Base-by-base conservation (phyloP, 352 stramenopile species). In the Globisporangium nodosum region DNA sequence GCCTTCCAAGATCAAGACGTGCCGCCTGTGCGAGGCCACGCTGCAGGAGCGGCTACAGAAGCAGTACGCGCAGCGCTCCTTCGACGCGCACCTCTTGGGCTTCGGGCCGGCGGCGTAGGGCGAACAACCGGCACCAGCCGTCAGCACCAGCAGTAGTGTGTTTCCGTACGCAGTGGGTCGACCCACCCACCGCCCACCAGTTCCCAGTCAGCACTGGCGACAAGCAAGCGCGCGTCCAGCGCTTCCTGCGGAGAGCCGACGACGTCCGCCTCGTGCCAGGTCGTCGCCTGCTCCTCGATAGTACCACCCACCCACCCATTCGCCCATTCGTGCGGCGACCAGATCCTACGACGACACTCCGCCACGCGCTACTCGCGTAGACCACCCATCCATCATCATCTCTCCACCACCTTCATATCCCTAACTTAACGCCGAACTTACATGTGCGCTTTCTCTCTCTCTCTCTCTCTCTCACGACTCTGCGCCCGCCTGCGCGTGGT, bases 21-120 rank as follows among this genome's bases (percentile, higher is more conserved):
- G 82, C 43, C 76, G 72, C 21, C 53, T 81, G 16, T 92, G 82
- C 60, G 79, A 87, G 54, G 66, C 73, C 5, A 56, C 87, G 15
- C 76, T 92, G 21, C 56, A 74, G 24, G 82, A 92, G 54, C 74
- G 72, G 37, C 70, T 78, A 50, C 71, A 73, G 58, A 88, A 85
- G 55, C 67, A 73, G 35, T 60, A 70, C 35, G 70, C 76, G 31
- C 71, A 82, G 58, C 70, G 74, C 35, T 51, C 71, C 39, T 79
- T 88, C 46, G 78, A 90, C 58, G 68, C 76, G 66, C 75, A 88
- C 60, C 61, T 74, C 37, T 74, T 82, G 68, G 73, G 76, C 47
- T 74, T 88, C 54, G 66, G 75, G 20, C 49, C 49, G 9, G 24
- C 40, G 12, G 33, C 43, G 18, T 56, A 42, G 33, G 12, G 0